A percentile compares a stretch with the other conserved stretches of the same genome.
These are phyloP conservation scores for Pythium dissimile DNA, from an alignment of 352 stramenopile genomes.

Conservation along the genomic window DNA sequence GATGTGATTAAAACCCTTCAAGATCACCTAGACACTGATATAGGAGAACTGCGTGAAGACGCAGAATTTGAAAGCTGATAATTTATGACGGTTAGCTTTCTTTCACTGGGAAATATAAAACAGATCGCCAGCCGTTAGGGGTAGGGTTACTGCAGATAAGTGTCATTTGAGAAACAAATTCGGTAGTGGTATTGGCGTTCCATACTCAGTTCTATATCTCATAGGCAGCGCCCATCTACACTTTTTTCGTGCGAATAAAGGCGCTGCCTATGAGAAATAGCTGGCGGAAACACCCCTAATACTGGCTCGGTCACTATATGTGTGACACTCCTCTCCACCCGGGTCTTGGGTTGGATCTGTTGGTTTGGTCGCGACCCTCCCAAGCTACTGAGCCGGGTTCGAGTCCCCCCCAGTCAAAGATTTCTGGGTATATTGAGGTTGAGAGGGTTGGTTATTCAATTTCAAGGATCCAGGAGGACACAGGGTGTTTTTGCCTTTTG, in stretches of 20 bases:
- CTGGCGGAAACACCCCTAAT: neutral
- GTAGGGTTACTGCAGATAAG: no score
- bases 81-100: neutral
- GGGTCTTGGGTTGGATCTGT: constrained; percentile 9
- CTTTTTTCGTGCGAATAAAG: neutral
- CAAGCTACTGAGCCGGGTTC: constrained; percentile 14
- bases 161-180: no score
- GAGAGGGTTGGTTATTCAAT: constrained; percentile 9
- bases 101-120: neutral
- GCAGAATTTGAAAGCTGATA: neutral
- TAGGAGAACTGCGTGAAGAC: neutral
- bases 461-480: neutral
- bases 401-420: constrained; percentile 2
- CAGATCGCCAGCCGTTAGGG: no score
- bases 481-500: no score
- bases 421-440: constrained; percentile 10
- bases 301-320: neutral
- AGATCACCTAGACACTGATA: neutral
- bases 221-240: neutral
- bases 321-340: neutral
- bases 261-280: neutral
- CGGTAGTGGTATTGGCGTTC: no score
- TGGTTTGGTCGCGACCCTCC: constrained; percentile 9
- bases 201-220: constrained; percentile 20
- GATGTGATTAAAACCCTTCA: neutral